phyloP scores from a whole-genome alignment of 805 yeast species.

The Candida nitratophila region DNA sequence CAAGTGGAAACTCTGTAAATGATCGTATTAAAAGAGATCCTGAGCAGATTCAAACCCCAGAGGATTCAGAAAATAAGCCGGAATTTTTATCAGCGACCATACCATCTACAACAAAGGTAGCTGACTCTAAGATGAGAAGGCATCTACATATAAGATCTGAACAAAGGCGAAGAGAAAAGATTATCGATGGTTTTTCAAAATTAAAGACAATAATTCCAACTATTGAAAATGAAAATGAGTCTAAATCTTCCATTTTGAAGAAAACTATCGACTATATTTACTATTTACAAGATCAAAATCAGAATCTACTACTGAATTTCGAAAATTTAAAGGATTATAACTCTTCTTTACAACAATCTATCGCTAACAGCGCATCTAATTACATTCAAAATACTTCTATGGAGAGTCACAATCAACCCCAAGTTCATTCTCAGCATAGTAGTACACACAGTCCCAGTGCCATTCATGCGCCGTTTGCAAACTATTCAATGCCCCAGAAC shows the following conservation, averaged over 20 bases:
- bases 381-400: neutral
- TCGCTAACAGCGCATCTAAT: slow-evolving; percentile 5
- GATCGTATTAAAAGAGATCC: too few species aligned
- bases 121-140: slow-evolving; percentile 11
- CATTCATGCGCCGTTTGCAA: too few species aligned
- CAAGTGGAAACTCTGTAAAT: too few species aligned
- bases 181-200: slow-evolving; percentile 37
- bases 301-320: slow-evolving; percentile 12
- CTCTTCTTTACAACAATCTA: slow-evolving; percentile 1
- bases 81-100: neutral
- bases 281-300: slow-evolving; percentile 25
- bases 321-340: slow-evolving; percentile 6
- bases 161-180: slow-evolving; percentile 38
- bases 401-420: too few species aligned
- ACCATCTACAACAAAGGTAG: neutral
- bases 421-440: too few species aligned
- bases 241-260: slow-evolving; percentile 36
- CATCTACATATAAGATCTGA: slow-evolving; percentile 39
- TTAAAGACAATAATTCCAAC: slow-evolving; percentile 33
- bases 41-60: too few species aligned
- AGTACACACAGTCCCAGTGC: too few species aligned
- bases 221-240: slow-evolving; percentile 33
- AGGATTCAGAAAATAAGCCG: neutral
- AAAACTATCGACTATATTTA: slow-evolving; percentile 37
- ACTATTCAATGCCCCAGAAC: too few species aligned